Evolutionary conservation across 331 rosid species (phyloP), one percentile per base, ranked within the genome.

Genomic region (Rhamnella rubrinervis): DNA sequence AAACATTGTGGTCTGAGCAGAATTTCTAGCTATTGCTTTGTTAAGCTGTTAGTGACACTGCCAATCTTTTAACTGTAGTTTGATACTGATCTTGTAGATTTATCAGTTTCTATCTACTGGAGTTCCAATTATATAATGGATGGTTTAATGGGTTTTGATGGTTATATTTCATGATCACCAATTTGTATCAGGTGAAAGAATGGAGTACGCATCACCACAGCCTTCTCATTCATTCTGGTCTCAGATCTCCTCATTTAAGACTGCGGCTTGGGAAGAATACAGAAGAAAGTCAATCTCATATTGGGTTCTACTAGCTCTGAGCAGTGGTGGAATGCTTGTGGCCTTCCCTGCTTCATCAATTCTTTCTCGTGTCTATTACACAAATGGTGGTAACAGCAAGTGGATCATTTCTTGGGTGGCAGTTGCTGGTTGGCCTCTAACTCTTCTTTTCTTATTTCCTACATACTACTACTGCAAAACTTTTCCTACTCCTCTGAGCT

Each of bases 351-450:
- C 98, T 55, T 86, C 97, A 8, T 82, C 92, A 73, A 80, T 93
- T 75, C 88, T 93, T n/a, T 90, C 98, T 65, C 96, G 98, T 52
- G 81, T 90, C 59, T 93, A 90, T 80, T 93, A 77, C 59, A 68
- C 70, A 59, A 82, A 90, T 40, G 97, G 98, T 1, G 98, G 98
- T 23, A 66, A 85, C 44, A 93, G 96, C 83, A 88, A 93, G 80
- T 93, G 98, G 97, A 88, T 93, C 76, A 88, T 93, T 77, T 93
- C 98, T 44, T 90, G 98, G 97, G 92, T 84, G 15, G 85, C 97
- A 20, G 98, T 88, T 61, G 96, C 90, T 28, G 98, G 96, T 51
- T 93, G 96, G 97, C 98, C 98, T 73, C 55, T 93, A 59, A 83
- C 81, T 25, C 96, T 83, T 58, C 19, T 90, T 5, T 72, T 93